phyloP scores from a whole-genome alignment of 768 basidiomycete species.

The Crucibulum laeve region DNA sequence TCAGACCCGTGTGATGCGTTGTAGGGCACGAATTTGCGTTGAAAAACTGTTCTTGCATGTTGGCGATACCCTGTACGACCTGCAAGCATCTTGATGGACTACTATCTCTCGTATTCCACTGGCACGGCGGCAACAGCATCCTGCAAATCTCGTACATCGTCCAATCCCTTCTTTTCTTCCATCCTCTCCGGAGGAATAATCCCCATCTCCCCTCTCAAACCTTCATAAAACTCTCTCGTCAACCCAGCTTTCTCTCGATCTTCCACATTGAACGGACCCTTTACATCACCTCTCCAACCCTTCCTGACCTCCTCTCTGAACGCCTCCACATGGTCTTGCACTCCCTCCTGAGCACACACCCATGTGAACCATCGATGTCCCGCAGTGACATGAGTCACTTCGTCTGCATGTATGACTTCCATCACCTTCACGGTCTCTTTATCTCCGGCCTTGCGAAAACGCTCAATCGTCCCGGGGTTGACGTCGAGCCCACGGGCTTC shows the following conservation, averaged over 20 bases:
- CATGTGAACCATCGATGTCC: constrained; percentile 85
- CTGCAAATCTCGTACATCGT: background rate
- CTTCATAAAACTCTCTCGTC: constrained; percentile 67
- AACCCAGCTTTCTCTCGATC: constrained; percentile 74
- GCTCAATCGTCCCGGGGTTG: constrained; percentile 75
- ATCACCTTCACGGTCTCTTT: constrained; percentile 60
- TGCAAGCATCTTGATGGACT: no score
- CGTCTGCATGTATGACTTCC: constrained; percentile 76
- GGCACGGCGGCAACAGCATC: no score
- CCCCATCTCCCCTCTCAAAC: constrained; percentile 59
- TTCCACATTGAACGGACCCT: constrained; percentile 78
- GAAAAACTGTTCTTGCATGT: no score
- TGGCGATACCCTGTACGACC: no score
- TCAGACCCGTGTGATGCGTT: no score
- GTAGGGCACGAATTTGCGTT: no score
- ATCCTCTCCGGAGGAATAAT: constrained; percentile 5
- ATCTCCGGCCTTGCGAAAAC: constrained; percentile 65
- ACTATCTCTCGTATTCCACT: no score
- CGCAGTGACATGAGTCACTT: constrained; percentile 78
- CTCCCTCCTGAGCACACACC: constrained; percentile 51
- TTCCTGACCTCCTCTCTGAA: constrained; percentile 68
- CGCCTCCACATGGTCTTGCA: constrained; percentile 46
- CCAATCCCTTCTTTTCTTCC: background rate
- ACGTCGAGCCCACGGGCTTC: constrained; percentile 83
- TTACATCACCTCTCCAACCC: constrained; percentile 70